These are phyloP conservation scores for Tuber aestivum DNA, from an alignment of 495 filamentous ascomycete genomes.

Conservation along the genomic window DNA sequence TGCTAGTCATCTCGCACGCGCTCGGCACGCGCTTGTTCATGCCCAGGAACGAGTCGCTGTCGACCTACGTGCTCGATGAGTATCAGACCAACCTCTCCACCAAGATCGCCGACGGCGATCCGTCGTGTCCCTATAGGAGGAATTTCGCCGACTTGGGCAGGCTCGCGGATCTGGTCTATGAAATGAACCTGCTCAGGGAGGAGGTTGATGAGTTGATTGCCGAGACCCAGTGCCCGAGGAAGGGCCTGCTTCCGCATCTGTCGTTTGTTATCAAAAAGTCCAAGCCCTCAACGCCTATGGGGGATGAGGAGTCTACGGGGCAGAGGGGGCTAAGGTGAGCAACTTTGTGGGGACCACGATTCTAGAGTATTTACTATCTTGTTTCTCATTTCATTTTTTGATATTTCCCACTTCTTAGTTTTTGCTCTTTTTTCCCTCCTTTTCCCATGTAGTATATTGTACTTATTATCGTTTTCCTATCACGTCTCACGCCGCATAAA, in stretches of 20 bases:
- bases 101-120: conserved; percentile 20
- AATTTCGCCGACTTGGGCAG: conserved; percentile 36
- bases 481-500: background rate
- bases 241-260: conserved; percentile 35
- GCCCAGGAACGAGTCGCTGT: conserved; percentile 39
- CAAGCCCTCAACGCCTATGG: conserved; percentile 20
- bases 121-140: background rate
- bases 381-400: background rate
- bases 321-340: background rate
- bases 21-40: conserved; percentile 40
- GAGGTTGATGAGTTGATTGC: conserved; percentile 40
- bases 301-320: conserved; percentile 12
- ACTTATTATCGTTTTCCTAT: background rate
- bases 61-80: conserved; percentile 31
- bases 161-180: conserved; percentile 34
- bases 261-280: conserved; percentile 38
- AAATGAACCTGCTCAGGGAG: conserved; percentile 36
- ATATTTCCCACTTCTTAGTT: background rate
- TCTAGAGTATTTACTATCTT: background rate
- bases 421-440: background rate
- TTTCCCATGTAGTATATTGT: background rate
- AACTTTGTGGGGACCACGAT: background rate
- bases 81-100: conserved; percentile 31
- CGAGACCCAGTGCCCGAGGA: conserved; percentile 40
- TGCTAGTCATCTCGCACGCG: conserved; percentile 41